Percentiles rank a stretch among this genome's conserved stretches.
Conservation (phyloP, 192 early-diverging fungal species). For the Martensiomyces pterosporus region DNA sequence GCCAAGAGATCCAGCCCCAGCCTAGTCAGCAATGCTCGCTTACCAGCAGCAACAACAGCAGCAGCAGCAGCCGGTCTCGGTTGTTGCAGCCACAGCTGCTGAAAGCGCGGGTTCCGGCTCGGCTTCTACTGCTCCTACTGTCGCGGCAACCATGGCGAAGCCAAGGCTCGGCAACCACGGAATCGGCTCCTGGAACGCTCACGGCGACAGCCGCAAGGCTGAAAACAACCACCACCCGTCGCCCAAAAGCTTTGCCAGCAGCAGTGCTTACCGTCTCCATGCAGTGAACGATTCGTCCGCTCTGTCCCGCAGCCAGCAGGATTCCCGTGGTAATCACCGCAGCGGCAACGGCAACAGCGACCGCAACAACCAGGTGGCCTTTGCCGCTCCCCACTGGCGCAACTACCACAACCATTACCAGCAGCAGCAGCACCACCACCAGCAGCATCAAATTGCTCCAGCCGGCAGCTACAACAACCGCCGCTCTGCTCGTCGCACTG, state of each 20-base stretch:
- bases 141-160: background rate
- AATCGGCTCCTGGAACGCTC: background rate
- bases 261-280: constrained; percentile 22
- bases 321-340: constrained; percentile 30
- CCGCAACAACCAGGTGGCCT: constrained; percentile 1
- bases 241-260: background rate
- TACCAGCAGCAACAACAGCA: constrained; percentile 44
- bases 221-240: background rate
- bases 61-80: constrained; percentile 12
- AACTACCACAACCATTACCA: constrained; percentile 41
- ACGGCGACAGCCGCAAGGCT: background rate
- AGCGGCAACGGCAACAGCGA: constrained; percentile 9
- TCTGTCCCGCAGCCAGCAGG: constrained; percentile 29
- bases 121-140: background rate
- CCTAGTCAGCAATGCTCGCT: constrained; percentile 40
- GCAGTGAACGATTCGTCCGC: constrained; percentile 7
- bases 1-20: no score
- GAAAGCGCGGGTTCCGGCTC: background rate
- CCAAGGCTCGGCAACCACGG: background rate
- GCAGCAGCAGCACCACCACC: constrained; percentile 31
- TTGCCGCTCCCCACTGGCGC: constrained; percentile 39
- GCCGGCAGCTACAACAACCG: constrained; percentile 6
- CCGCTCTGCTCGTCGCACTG: constrained; percentile 33
- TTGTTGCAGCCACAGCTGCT: constrained; percentile 27
- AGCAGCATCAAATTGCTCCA: constrained; percentile 11